A percentile compares a stretch with the other conserved stretches of the same genome.
These are phyloP conservation scores for Eleusine coracana DNA, from an alignment of 176 grass and related monocot genomes.

Conservation along the genomic window DNA sequence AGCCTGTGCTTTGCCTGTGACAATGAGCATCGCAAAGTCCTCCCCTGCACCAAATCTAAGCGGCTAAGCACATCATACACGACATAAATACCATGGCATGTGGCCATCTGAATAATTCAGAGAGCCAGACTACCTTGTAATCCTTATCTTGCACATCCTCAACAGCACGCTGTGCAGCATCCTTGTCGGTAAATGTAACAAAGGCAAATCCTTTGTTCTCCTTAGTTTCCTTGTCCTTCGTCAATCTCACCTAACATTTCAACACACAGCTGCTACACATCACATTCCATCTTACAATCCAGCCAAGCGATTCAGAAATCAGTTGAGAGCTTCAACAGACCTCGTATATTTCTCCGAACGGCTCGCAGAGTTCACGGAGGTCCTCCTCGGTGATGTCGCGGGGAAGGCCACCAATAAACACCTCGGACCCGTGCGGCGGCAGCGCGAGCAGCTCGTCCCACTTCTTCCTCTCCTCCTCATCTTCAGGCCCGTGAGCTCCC, in stretches of 20 bases:
- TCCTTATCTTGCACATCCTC: conserved; percentile 89
- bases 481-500: conserved; percentile 37
- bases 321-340: conserved; percentile 32
- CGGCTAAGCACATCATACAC: not conserved
- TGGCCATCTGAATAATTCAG: not conserved
- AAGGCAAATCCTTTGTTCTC: conserved; percentile 97
- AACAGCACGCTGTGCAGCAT: conserved; percentile 63
- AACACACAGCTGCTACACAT: conserved; percentile 18
- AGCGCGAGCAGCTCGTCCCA: conserved; percentile 77
- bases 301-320: not conserved
- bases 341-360: conserved; percentile 77
- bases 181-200: conserved; percentile 65
- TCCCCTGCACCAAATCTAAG: conserved; percentile 63
- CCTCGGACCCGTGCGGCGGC: conserved; percentile 83
- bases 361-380: conserved; percentile 75
- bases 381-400: conserved; percentile 72
- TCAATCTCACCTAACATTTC: conserved; percentile 70
- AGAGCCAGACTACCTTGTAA: conserved; percentile 63
- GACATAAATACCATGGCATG: not conserved
- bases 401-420: conserved; percentile 87
- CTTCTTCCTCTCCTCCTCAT: conserved; percentile 79
- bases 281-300: not conserved
- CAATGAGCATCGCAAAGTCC: conserved; percentile 85
- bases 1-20: conserved; percentile 91
- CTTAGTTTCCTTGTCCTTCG: conserved; percentile 88